A percentile compares a stretch with the other conserved stretches of the same genome.
These are phyloP conservation scores for Brassica napus DNA, from an alignment of 345 rosid genomes.

Conservation along the genomic window DNA sequence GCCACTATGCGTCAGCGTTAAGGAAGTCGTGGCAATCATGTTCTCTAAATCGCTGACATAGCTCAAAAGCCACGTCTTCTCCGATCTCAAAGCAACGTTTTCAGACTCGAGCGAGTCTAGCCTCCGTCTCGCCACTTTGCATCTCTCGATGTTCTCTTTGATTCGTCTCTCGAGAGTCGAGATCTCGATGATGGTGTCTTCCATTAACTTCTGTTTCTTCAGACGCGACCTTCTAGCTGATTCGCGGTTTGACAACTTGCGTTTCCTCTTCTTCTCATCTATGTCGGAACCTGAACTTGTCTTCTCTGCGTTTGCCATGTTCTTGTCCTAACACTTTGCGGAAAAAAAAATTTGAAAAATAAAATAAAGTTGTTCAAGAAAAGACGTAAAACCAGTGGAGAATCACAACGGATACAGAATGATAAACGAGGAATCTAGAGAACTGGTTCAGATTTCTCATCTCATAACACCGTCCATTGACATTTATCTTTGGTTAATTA, in stretches of 20 bases:
- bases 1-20: constrained; percentile 18
- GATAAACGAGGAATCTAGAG: constrained; percentile 42
- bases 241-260: constrained; percentile 74
- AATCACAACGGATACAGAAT: constrained; percentile 61
- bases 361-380: constrained; percentile 26
- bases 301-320: constrained; percentile 40
- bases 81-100: constrained; percentile 42
- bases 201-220: constrained; percentile 57
- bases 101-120: constrained; percentile 41
- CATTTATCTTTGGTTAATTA: constrained; percentile 2
- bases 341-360: background rate
- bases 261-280: constrained; percentile 62
- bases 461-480: constrained; percentile 33
- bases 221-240: constrained; percentile 74
- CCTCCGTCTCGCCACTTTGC: constrained; percentile 19
- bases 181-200: constrained; percentile 54
- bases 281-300: constrained; percentile 49
- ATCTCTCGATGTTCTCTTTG: constrained; percentile 37
- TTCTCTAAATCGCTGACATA: constrained; percentile 40
- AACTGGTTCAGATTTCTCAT: constrained; percentile 48
- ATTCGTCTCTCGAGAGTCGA: constrained; percentile 48
- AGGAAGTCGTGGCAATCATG: constrained; percentile 28
- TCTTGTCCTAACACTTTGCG: background rate
- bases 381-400: constrained; percentile 67
- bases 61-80: constrained; percentile 43